These are phyloP conservation scores for Starmerella floris DNA, from an alignment of 805 yeast genomes.

Conservation along the genomic window DNA sequence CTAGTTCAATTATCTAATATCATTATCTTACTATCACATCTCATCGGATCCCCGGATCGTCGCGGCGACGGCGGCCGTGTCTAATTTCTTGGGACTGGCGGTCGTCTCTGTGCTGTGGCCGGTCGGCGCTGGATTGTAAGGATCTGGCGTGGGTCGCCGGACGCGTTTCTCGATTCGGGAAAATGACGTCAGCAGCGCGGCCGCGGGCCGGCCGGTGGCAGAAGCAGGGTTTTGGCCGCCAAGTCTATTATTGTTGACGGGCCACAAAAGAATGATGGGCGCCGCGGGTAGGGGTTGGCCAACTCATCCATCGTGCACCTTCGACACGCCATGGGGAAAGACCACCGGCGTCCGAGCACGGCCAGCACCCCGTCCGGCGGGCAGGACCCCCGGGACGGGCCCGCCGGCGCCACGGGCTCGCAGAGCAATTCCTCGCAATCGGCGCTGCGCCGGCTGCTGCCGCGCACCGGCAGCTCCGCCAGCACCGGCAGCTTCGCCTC, in stretches of 20 bases:
- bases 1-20: too few relatives aligned
- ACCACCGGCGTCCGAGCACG: slow-evolving; percentile 12
- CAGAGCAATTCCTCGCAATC: slow-evolving; percentile 1
- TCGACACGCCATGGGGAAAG: slow-evolving; percentile 7
- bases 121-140: too few relatives aligned
- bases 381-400: neutral
- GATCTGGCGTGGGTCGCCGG: too few relatives aligned
- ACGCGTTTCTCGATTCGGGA: too few relatives aligned
- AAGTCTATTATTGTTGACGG: neutral
- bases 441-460: slow-evolving; percentile 11
- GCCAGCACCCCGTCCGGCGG: slow-evolving; percentile 8
- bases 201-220: neutral
- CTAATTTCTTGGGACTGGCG: too few relatives aligned
- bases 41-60: too few relatives aligned
- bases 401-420: neutral
- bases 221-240: neutral
- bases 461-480: slow-evolving; percentile 12
- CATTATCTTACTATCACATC: too few relatives aligned
- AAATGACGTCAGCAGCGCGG: too few relatives aligned
- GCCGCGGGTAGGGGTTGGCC: neutral
- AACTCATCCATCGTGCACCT: neutral
- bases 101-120: too few relatives aligned
- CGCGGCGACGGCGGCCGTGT: too few relatives aligned
- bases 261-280: neutral
- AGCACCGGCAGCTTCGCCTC: slow-evolving; percentile 12